Evolutionary conservation across 1,139 yeast species (phyloP).

Genomic region (Saccharomyces hybrid): DNA sequence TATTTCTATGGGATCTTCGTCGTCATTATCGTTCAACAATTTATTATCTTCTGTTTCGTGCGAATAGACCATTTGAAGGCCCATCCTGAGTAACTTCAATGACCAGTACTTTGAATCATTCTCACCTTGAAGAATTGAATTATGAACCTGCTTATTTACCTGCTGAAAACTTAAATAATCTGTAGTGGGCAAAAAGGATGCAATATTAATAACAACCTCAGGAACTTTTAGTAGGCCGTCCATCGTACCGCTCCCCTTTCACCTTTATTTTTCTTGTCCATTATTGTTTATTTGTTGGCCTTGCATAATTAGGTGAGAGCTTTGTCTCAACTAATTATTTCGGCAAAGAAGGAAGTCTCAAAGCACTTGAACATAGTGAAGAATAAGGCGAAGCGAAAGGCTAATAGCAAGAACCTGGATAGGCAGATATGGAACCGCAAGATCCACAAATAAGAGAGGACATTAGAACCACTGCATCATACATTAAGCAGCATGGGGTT

Average conservation of each 20-base stretch:
- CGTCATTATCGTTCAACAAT: slow-evolving; percentile 33
- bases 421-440: slow-evolving; percentile 4
- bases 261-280: neutral
- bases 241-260: slow-evolving; percentile 11
- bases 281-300: slow-evolving; percentile 1
- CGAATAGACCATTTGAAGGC: slow-evolving; percentile 15
- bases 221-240: slow-evolving; percentile 23
- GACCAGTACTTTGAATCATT: slow-evolving; percentile 43
- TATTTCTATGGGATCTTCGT: slow-evolving; percentile 14
- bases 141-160: slow-evolving; percentile 29
- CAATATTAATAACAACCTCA: slow-evolving; percentile 21
- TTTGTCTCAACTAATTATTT: neutral
- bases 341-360: neutral
- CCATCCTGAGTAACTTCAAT: slow-evolving; percentile 42
- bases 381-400: neutral
- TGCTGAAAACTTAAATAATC: slow-evolving; percentile 33
- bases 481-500: slow-evolving; percentile 61
- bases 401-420: slow-evolving; percentile 1
- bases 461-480: slow-evolving; percentile 66
- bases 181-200: slow-evolving; percentile 17
- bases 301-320: neutral
- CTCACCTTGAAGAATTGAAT: slow-evolving; percentile 30
- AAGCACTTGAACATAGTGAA: neutral
- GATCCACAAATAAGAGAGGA: slow-evolving; percentile 37
- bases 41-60: slow-evolving; percentile 32